phyloP scores from a whole-genome alignment of 257 asterid species.

The Lantana camara region DNA sequence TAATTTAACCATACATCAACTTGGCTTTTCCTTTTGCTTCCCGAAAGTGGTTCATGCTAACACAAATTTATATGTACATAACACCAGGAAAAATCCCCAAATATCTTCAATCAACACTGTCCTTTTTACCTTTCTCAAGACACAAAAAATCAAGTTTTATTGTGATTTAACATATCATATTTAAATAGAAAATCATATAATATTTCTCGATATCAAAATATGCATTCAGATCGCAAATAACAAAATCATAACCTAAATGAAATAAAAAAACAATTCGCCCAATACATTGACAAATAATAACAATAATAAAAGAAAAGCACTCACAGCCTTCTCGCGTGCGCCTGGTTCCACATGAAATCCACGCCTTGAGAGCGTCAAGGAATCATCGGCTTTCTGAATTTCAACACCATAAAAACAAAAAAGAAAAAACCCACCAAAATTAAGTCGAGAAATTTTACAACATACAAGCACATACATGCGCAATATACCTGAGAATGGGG shows the following conservation, averaged over 20 bases:
- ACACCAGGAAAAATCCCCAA: not conserved
- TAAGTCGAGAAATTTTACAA: not conserved
- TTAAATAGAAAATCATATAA: constrained; percentile 1
- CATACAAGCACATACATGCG: not conserved
- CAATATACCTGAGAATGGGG: constrained; percentile 48
- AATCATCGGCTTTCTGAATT: constrained; percentile 46
- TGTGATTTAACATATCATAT: not conserved
- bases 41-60: no score
- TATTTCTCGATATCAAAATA: not conserved
- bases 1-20: not conserved
- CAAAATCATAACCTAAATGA: not conserved
- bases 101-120: not conserved
- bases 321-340: constrained; percentile 90
- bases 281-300: not conserved
- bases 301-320: constrained; percentile 25
- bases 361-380: constrained; percentile 50
- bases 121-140: not conserved
- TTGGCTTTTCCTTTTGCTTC: no score
- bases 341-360: constrained; percentile 82
- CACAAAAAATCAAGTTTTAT: not conserved
- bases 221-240: constrained; percentile 14
- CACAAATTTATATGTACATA: not conserved
- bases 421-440: not conserved
- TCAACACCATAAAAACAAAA: not conserved
- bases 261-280: not conserved